Evolutionary conservation across 106 monocot genomes (phyloP), one percentile per base, ranked within the genome.

Genomic region (Platanthera guangdongensis): DNA sequence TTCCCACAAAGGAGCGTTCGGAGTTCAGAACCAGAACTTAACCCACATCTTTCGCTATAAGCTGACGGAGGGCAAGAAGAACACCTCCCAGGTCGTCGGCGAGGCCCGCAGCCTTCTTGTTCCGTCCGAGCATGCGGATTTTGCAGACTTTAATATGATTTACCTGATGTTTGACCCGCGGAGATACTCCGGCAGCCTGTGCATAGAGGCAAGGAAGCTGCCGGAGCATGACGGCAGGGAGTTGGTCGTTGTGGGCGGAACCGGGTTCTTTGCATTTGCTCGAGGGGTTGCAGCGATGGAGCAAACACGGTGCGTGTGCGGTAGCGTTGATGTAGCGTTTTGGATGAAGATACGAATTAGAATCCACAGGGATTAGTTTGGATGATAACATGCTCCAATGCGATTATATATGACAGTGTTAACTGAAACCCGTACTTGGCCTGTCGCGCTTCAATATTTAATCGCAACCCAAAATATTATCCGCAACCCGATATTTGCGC

Each of bases 241-340:
- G 79, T 67, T 87, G 8, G 21, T 49, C 22, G 83, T 90, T 25
- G 80, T 85, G 6, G 90, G 90, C 0, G 90, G 90, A 0, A 90
- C 90, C 2, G 85, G 87, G 12, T 78, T 53, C 32, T 90, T 87
- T 19, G 90, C 87, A 9, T 87, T 87, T 54, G 87, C 90, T 30
- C 78, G 85, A 74, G 87, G 90, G 51, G 51, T 21, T 28, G 87
- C 90, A 3, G 77, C 73, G 3, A 53, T 53, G 53, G 53, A 0
- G 53, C 12, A 53, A 14, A 53, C 53, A 9, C 53, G 53, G 9
- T 14, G 14, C 12, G 14, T 14, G 53, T 2, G 53, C 53, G 53
- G 53, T 14, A 53, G 53, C 2, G 53, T 14, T 53, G 53, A 9
- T 53, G 53, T 6, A 2, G 9, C 53, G 3, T 53, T 10, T 53